Base-by-base conservation (phyloP, 371 early-diverging fungal species). In the Thermomucor indicae-seudaticae region DNA sequence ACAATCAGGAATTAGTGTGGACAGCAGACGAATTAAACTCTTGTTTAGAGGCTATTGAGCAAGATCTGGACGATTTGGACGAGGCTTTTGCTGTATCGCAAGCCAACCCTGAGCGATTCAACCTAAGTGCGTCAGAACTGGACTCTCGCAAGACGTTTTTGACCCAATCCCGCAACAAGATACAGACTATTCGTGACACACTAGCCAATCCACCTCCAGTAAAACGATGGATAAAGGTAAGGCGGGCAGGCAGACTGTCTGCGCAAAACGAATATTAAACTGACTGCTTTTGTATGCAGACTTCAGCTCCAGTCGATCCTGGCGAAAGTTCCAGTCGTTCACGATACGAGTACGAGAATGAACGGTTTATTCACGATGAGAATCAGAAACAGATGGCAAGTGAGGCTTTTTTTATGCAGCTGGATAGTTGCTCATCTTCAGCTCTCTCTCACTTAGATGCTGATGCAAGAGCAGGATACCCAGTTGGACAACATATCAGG, bases 401-500 rank as follows among this genome's bases (percentile, higher is more conserved):
- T 29, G n/a, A 22, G 3, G 6, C n/a, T 25, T 35, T 4, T n/a
- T 7, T 53, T n/a, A 16, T 40, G n/a, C 17, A 41, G 48, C 12
- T 23, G 4, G 14, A 10, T 22, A n/a, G 3, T 22, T 40, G 16
- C 14, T 20, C 38, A 38, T 37, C n/a, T n/a, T 10, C 2, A 37
- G 7, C 17, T 3, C 25, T 20, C 20, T 32, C 23, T 23, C 7
- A 22, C n/a, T 2, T 28, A 77, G 80, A 60, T 78, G 28, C 53
- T 83, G 50, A 64, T 83, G 64, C 69, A 76, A 57, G 79, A 83
- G 30, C 84, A 83, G 57, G 84, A 83, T 35, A 68, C 70, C 14
- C 84, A 83, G 32, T 53, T 83, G 56, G 80, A 83, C 27, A 65
- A 69, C 24, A 78, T 83, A 49, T 72, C 78, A 58, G 77, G 78